A percentile compares a stretch with the other conserved stretches of the same genome.
phyloP scores from a whole-genome alignment of 202 grass and related monocot genomes.

The Carex arenaria region DNA sequence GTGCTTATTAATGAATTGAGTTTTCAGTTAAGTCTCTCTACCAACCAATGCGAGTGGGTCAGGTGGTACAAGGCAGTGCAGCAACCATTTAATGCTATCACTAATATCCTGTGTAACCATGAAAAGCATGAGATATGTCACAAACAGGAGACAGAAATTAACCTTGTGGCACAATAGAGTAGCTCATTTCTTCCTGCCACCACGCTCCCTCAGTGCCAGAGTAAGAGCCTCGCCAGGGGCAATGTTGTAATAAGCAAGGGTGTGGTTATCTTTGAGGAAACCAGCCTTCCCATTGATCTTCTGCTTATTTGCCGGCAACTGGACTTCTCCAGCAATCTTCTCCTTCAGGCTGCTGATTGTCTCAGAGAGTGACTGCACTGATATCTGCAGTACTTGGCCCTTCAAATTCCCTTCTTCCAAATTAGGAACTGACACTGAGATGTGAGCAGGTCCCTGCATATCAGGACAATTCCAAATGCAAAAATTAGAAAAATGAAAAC shows the following conservation, averaged over 20 bases:
- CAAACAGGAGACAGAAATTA: background rate
- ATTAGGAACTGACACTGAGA: constrained; percentile 79
- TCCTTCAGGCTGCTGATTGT: constrained; percentile 89
- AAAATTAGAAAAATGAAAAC: constrained; percentile 4
- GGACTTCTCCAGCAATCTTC: constrained; percentile 92
- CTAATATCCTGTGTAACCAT: background rate
- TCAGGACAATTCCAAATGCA: background rate
- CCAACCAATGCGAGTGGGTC: background rate
- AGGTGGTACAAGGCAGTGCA: background rate
- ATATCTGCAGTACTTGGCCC: constrained; percentile 75
- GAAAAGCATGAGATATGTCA: background rate
- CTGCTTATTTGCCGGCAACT: constrained; percentile 97
- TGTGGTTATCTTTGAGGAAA: constrained; percentile 95
- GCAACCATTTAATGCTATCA: background rate
- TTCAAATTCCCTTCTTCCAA: constrained; percentile 94
- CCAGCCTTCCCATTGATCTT: constrained; percentile 74
- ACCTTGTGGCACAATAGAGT: constrained; percentile 8
- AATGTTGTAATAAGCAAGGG: constrained; percentile 97
- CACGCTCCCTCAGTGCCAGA: constrained; percentile 86
- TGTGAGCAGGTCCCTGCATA: constrained; percentile 59
- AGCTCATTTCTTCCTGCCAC: constrained; percentile 92
- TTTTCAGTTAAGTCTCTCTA: background rate
- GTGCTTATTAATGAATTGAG: background rate
- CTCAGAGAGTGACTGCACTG: constrained; percentile 76
- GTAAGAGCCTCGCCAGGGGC: constrained; percentile 59